Evolutionary conservation across 1,284 basidiomycete genomes (phyloP).

Genomic region (Meira nashicola): DNA sequence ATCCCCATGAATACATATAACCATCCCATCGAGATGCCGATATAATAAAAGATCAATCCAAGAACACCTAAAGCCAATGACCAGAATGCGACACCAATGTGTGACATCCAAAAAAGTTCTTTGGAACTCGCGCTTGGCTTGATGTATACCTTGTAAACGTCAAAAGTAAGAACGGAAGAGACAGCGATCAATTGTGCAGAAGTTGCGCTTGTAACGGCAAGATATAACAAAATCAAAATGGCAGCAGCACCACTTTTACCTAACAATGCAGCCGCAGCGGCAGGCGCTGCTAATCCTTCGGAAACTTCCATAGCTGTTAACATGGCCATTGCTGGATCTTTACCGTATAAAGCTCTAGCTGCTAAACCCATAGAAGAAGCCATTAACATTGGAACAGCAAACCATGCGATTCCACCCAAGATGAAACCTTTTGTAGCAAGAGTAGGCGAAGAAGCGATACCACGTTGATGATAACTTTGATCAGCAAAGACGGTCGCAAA

Average conservation of each 20-base stretch:
- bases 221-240: slow-evolving; percentile 67
- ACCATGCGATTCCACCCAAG: slow-evolving; percentile 74
- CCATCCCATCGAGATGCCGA: slow-evolving; percentile 71
- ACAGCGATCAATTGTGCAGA: slow-evolving; percentile 84
- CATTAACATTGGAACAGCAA: slow-evolving; percentile 62
- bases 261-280: slow-evolving; percentile 66
- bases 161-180: slow-evolving; percentile 59
- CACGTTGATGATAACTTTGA: slow-evolving; percentile 65
- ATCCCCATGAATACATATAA: slow-evolving; percentile 65
- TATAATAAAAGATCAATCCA: slow-evolving; percentile 80
- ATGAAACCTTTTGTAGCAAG: slow-evolving; percentile 84
- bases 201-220: slow-evolving; percentile 69
- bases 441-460: slow-evolving; percentile 75
- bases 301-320: slow-evolving; percentile 33
- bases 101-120: slow-evolving; percentile 63
- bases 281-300: slow-evolving; percentile 46
- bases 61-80: slow-evolving; percentile 71
- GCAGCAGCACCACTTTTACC: slow-evolving; percentile 69
- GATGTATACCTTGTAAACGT: slow-evolving; percentile 66
- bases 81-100: slow-evolving; percentile 63
- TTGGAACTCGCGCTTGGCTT: slow-evolving; percentile 61
- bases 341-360: slow-evolving; percentile 57
- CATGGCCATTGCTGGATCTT: slow-evolving; percentile 31
- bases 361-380: slow-evolving; percentile 62
- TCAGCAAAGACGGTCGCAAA: slow-evolving; percentile 56